These are phyloP conservation scores for Coprinellus micaceus DNA, from an alignment of 768 basidiomycete genomes.

Conservation along the genomic window DNA sequence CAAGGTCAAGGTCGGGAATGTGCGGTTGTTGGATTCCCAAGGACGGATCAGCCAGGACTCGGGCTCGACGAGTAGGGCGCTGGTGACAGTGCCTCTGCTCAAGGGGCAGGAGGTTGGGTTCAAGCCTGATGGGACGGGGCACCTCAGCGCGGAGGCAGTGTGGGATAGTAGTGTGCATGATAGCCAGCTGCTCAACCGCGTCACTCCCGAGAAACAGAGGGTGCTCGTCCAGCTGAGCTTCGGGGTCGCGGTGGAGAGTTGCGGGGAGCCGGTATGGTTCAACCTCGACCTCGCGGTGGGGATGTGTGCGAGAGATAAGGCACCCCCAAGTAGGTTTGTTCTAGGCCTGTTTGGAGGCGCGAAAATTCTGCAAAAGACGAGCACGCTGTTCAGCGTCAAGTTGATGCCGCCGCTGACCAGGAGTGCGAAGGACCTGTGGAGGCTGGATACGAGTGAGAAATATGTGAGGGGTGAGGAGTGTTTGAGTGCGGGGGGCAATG, in stretches of 20 bases:
- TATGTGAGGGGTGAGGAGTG: slow-evolving; percentile 92
- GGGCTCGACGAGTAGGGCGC: slow-evolving; percentile 66
- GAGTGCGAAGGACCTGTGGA: slow-evolving; percentile 87
- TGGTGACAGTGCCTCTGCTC: slow-evolving; percentile 70
- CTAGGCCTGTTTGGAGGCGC: slow-evolving; percentile 72
- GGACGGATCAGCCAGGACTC: slow-evolving; percentile 56
- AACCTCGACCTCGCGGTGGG: slow-evolving; percentile 81
- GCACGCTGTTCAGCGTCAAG: slow-evolving; percentile 78
- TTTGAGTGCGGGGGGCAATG: slow-evolving; percentile 27
- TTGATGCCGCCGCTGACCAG: slow-evolving; percentile 83
- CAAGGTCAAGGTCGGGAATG: slow-evolving; percentile 74
- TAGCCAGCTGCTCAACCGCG: slow-evolving; percentile 78
- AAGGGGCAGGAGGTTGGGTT: slow-evolving; percentile 73
- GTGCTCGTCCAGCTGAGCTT: slow-evolving; percentile 76
- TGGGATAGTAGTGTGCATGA: slow-evolving; percentile 96
- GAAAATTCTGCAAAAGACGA: slow-evolving; percentile 74
- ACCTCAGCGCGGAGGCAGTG: slow-evolving; percentile 62
- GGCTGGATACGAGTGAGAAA: slow-evolving; percentile 90
- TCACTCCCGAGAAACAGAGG: slow-evolving; percentile 74
- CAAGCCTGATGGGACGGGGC: slow-evolving; percentile 79
- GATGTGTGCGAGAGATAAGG: slow-evolving; percentile 81
- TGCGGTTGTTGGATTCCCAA: slow-evolving; percentile 81
- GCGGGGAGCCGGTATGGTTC: slow-evolving; percentile 85
- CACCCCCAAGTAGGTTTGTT: slow-evolving; percentile 69
- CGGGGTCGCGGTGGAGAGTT: slow-evolving; percentile 78